Evolutionary conservation across 192 early-diverging fungal species (phyloP).

Genomic region (Umbelopsis sp.): DNA sequence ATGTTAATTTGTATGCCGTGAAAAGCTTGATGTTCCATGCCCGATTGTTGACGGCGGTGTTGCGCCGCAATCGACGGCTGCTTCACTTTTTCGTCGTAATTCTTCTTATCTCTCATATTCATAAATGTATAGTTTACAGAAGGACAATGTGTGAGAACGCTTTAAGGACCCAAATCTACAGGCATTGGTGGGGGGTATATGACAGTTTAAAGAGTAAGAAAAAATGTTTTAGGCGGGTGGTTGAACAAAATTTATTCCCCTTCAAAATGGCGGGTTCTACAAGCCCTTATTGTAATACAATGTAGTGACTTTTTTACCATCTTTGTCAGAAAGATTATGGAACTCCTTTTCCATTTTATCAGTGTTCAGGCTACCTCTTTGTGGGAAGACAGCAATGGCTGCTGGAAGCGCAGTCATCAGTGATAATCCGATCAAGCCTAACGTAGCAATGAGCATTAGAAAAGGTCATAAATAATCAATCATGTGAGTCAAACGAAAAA

Average conservation of each 20-base stretch:
- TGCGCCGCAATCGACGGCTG: neutral
- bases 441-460: neutral
- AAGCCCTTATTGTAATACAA: conserved; percentile 83
- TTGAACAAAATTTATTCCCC: conserved; percentile 9
- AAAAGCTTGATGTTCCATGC: conserved; percentile 6
- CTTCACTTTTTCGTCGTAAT: neutral
- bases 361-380: conserved; percentile 63
- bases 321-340: conserved; percentile 54
- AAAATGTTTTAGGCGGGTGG: neutral
- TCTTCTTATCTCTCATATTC: conserved; percentile 16
- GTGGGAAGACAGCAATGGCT: conserved; percentile 81
- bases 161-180: neutral
- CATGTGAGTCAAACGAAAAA: conserved; percentile 5
- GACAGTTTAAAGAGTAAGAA: neutral
- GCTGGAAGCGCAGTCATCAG: conserved; percentile 76
- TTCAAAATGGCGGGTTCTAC: conserved; percentile 34
- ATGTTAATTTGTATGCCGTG: conserved; percentile 46
- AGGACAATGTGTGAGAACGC: neutral
- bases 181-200: conserved; percentile 16
- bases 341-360: conserved; percentile 67
- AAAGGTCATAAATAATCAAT: neutral
- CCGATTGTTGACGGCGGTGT: conserved; percentile 11
- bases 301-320: conserved; percentile 61
- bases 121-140: conserved; percentile 2
- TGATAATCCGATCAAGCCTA: conserved; percentile 64